Conservation (phyloP, 2,329 filamentous ascomycete species). For the Diplodia sapinea region DNA sequence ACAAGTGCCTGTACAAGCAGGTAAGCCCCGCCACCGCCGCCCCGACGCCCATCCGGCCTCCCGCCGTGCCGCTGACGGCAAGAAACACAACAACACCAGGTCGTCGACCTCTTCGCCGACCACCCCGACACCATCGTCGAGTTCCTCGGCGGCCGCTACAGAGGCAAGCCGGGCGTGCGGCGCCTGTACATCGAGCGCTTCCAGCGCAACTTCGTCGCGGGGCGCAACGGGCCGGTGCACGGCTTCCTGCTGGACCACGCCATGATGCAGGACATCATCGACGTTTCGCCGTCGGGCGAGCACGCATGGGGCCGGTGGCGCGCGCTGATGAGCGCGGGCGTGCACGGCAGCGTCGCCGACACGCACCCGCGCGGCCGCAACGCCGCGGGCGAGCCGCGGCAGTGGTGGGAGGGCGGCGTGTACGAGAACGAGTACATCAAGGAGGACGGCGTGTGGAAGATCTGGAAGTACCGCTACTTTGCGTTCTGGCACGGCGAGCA, state of each 20-base stretch:
- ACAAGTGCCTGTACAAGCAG: slow-evolving; percentile 65
- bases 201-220: slow-evolving; percentile 57
- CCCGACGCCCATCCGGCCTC: too few relatives aligned
- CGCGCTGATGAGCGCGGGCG: slow-evolving; percentile 62
- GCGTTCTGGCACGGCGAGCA: slow-evolving; percentile 63
- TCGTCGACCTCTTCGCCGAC: slow-evolving; percentile 56
- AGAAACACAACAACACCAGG: slow-evolving; percentile 33
- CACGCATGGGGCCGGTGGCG: slow-evolving; percentile 60
- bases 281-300: slow-evolving; percentile 55
- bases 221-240: slow-evolving; percentile 62
- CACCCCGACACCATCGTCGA: slow-evolving; percentile 62
- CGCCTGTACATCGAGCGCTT: slow-evolving; percentile 62
- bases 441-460: slow-evolving; percentile 61
- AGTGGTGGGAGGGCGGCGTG: slow-evolving; percentile 65
- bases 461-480: slow-evolving; percentile 61
- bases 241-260: slow-evolving; percentile 64
- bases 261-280: slow-evolving; percentile 64
- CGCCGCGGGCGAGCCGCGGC: slow-evolving; percentile 35
- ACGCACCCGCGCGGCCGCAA: slow-evolving; percentile 59
- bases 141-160: slow-evolving; percentile 62
- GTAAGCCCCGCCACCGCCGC: too few relatives aligned
- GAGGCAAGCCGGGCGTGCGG: slow-evolving; percentile 57
- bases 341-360: slow-evolving; percentile 58
- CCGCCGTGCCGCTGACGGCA: too few relatives aligned
- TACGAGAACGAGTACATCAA: slow-evolving; percentile 67